Percentiles rank a stretch among this genome's conserved stretches.
These are phyloP conservation scores for Globisporangium megalacanthum DNA, from an alignment of 352 stramenopile species.

Conservation along the genomic window DNA sequence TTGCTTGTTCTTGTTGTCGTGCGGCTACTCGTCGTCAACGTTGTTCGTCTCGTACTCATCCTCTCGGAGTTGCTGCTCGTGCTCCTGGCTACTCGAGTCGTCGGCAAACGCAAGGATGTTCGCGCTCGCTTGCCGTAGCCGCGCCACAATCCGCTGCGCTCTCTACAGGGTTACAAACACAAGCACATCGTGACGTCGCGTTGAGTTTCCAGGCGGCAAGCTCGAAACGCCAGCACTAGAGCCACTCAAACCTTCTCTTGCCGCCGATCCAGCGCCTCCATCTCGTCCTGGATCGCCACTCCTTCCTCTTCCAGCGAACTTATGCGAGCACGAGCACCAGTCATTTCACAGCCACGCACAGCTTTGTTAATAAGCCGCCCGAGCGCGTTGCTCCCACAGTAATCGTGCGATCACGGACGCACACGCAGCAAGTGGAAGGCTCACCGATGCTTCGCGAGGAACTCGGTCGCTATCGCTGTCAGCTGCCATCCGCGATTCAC, in stretches of 20 bases:
- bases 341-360: too few relatives aligned
- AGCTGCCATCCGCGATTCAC: not conserved
- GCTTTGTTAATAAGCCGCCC: too few relatives aligned
- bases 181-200: not conserved
- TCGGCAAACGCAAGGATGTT: conserved; percentile 53
- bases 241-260: conserved; percentile 37
- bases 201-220: not conserved
- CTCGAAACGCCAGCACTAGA: not conserved
- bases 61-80: conserved; percentile 3
- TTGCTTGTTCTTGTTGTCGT: too few relatives aligned
- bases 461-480: conserved; percentile 10
- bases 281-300: conserved; percentile 46
- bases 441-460: conserved; percentile 14
- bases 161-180: conserved; percentile 16
- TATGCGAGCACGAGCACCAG: not conserved
- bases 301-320: conserved; percentile 41
- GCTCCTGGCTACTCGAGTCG: conserved; percentile 13
- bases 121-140: conserved; percentile 46
- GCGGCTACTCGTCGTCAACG: not conserved
- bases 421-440: not conserved
- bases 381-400: too few relatives aligned
- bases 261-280: conserved; percentile 47
- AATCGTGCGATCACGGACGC: not conserved
- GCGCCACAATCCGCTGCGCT: conserved; percentile 27
- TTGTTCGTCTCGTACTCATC: not conserved